These are phyloP conservation scores for Artemisia argyi DNA, from an alignment of 129 eudicot genomes.

Conservation along the genomic window DNA sequence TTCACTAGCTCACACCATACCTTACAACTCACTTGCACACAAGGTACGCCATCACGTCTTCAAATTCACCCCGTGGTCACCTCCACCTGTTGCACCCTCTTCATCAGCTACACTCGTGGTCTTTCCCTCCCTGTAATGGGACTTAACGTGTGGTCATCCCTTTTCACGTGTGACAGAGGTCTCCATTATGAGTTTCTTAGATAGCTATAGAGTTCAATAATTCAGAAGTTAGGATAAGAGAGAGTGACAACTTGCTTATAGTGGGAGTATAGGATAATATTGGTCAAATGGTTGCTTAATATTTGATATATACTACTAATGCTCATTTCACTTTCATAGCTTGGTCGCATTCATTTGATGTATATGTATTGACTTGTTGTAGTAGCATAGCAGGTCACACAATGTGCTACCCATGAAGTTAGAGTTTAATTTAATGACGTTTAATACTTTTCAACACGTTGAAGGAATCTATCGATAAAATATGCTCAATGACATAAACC, in stretches of 20 bases:
- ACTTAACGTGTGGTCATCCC: too few relatives aligned
- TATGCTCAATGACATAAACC: background rate
- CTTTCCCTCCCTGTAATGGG: too few relatives aligned
- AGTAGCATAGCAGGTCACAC: background rate
- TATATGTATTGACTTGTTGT: background rate
- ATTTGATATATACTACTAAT: slow-evolving; percentile 6
- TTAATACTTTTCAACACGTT: background rate
- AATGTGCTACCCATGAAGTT: background rate
- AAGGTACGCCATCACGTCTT: too few relatives aligned
- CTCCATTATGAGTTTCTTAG: too few relatives aligned
- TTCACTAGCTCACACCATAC: too few relatives aligned
- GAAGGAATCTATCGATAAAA: background rate
- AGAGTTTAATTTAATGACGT: background rate
- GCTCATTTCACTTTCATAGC: slow-evolving; percentile 1
- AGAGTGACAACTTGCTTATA: slow-evolving; percentile 14
- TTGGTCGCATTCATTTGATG: slow-evolving; percentile 15
- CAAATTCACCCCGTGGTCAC: too few relatives aligned
- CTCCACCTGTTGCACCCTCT: too few relatives aligned
- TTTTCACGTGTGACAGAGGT: too few relatives aligned
- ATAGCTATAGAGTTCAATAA: background rate
- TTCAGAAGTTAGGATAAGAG: background rate
- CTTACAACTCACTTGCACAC: too few relatives aligned
- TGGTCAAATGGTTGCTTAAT: slow-evolving; percentile 21
- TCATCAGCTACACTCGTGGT: too few relatives aligned
- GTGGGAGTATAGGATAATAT: background rate